These are phyloP conservation scores for Kokia cookei DNA, from an alignment of 441 rosid genomes.

Conservation along the genomic window DNA sequence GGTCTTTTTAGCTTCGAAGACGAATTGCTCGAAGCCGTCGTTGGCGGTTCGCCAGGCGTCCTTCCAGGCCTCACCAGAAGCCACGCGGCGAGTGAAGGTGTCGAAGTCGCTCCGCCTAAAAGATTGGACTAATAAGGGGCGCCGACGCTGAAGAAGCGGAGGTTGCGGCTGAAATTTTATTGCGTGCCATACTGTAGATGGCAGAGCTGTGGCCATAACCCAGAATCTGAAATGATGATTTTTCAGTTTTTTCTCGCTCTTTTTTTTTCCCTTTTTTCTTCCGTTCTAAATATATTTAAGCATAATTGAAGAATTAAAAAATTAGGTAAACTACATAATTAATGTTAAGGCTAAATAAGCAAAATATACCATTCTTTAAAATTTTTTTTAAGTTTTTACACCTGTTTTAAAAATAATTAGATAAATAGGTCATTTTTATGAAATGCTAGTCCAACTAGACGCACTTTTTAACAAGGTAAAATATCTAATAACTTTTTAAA, in stretches of 20 bases:
- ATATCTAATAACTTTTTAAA: too few relatives aligned
- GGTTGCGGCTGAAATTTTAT: background rate
- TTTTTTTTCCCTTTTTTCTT: background rate
- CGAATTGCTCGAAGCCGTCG: constrained; percentile 69
- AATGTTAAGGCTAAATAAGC: too few relatives aligned
- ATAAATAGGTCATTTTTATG: too few relatives aligned
- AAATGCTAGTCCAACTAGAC: too few relatives aligned
- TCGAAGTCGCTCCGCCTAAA: constrained; percentile 71
- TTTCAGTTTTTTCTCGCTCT: background rate
- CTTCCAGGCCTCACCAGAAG: constrained; percentile 62
- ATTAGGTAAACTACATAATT: too few relatives aligned
- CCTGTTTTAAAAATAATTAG: too few relatives aligned
- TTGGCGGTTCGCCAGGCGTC: constrained; percentile 80
- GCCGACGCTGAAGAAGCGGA: background rate
- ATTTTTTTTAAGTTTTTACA: too few relatives aligned
- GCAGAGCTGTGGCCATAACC: constrained; percentile 6
- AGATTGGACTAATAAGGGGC: constrained; percentile 14
- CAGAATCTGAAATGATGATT: background rate
- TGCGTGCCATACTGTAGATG: background rate
- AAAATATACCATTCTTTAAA: too few relatives aligned
- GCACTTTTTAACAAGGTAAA: too few relatives aligned
- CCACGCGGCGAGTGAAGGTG: constrained; percentile 49
- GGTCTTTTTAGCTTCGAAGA: constrained; percentile 78
- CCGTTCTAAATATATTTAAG: background rate
- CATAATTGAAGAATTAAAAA: too few relatives aligned